Evolutionary conservation across 176 grass and related monocot genomes (phyloP), one percentile per base, ranked within the genome.

Genomic region (Eleusine coracana): DNA sequence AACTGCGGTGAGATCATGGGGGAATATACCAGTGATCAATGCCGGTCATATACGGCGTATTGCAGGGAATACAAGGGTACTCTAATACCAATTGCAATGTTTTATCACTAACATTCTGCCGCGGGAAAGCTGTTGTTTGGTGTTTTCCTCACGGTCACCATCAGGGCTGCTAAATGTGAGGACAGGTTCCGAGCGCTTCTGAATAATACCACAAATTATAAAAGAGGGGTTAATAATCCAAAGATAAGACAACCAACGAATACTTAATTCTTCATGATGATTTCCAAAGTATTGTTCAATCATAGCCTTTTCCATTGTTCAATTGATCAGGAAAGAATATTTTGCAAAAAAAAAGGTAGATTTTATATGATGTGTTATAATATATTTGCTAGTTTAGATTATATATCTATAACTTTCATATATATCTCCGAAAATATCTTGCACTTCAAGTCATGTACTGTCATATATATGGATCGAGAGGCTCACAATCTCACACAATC

Each of bases 101-200:
- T 60, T 56, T 88, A 7, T 8, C 46, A 58, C 0, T 83, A 79
- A 73, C 60, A 83, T 79, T 79, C 21, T 59, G 7, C 45, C 3
- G 75, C 48, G 59, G 73, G 48, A 88, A 88, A 88, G 80, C 70
- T 66, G 80, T 60, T 14, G 60, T 73, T 83, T 83, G 80, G 86
- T 21, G 74, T 21, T 59, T 84, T 73, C 79, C 67, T 68, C 11
- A 65, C 61, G 59, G 69, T 84, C 81, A 2, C 59, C 0, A 49
- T 79, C 86, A 56, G 23, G 48, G 86, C 68, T 83, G 59, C 68
- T 65, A 79, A 29, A 61, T 51, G 56, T 25, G n/a, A 60, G 16
- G 56, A 78, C 45, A 34, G 70, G 45, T 68, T 56, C 80, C 17
- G 59, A 25, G 14, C 41, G 10, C 42, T 37, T 63, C 60, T 29